A percentile compares a stretch with the other conserved stretches of the same genome.
These are phyloP conservation scores for Coprinellus micaceus DNA, from an alignment of 768 basidiomycete genomes.

Conservation along the genomic window DNA sequence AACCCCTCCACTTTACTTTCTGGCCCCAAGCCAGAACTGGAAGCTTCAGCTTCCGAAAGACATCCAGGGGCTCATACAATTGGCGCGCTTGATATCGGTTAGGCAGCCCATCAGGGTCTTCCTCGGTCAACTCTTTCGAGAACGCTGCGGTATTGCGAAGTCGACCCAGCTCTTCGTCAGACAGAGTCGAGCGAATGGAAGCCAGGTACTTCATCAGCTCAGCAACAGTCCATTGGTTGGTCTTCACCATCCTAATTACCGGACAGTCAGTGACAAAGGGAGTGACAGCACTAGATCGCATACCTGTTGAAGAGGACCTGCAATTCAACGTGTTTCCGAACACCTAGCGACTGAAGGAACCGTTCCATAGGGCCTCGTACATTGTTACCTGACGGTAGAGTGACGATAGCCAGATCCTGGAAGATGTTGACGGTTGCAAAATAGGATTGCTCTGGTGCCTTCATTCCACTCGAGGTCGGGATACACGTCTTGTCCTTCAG, in stretches of 20 bases:
- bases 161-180: constrained; percentile 44
- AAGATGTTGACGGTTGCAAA: constrained; percentile 86
- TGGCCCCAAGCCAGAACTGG: constrained; percentile 88
- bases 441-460: constrained; percentile 68
- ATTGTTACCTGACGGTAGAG: constrained; percentile 55
- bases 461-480: constrained; percentile 73
- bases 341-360: constrained; percentile 68
- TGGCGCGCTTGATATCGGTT: constrained; percentile 61
- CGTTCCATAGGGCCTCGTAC: constrained; percentile 75
- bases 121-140: constrained; percentile 46
- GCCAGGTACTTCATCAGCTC: constrained; percentile 88
- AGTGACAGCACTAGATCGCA: constrained; percentile 11
- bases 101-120: constrained; percentile 29
- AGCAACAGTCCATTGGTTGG: constrained; percentile 83
- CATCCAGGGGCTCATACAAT: constrained; percentile 80
- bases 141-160: constrained; percentile 75
- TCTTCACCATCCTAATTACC: constrained; percentile 70
- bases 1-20: constrained; percentile 70
- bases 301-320: constrained; percentile 91
- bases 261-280: no score
- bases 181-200: constrained; percentile 61
- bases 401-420: constrained; percentile 80
- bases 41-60: constrained; percentile 67
- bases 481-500: constrained; percentile 57
- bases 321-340: constrained; percentile 87